These are phyloP conservation scores for Alternaria burnsii DNA, from an alignment of 2,329 filamentous ascomycete species.

Conservation along the genomic window DNA sequence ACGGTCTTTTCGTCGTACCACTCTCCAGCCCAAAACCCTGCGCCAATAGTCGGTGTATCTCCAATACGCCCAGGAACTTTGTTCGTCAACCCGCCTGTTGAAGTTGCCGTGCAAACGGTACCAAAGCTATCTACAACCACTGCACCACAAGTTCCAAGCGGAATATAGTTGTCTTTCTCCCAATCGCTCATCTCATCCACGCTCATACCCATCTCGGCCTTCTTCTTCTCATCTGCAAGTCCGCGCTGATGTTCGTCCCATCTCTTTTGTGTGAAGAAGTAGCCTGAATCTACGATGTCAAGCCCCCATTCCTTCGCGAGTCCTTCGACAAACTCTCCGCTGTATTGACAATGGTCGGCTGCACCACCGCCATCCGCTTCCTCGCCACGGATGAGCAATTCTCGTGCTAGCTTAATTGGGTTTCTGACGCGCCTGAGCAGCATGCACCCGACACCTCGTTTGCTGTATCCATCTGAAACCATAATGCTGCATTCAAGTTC, in stretches of 20 bases:
- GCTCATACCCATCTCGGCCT: slow-evolving; percentile 49
- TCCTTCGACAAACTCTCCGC: slow-evolving; percentile 72
- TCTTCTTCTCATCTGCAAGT: slow-evolving; percentile 54
- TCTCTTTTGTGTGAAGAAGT: slow-evolving; percentile 79
- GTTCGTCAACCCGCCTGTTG: slow-evolving; percentile 83
- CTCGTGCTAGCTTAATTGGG: slow-evolving; percentile 76
- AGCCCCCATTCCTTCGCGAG: slow-evolving; percentile 74
- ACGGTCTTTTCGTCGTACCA: slow-evolving; percentile 66
- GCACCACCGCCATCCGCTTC: slow-evolving; percentile 66
- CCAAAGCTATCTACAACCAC: slow-evolving; percentile 82
- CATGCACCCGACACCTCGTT: slow-evolving; percentile 81
- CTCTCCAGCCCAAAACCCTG: slow-evolving; percentile 90
- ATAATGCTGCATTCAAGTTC: slow-evolving; percentile 89
- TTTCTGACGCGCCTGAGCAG: slow-evolving; percentile 78
- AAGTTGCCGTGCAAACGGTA: slow-evolving; percentile 72
- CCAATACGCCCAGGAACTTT: slow-evolving; percentile 86
- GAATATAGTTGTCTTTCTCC: slow-evolving; percentile 72
- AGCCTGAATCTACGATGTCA: slow-evolving; percentile 72
- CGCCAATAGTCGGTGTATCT: slow-evolving; percentile 83
- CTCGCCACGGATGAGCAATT: slow-evolving; percentile 74
- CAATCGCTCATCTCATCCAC: slow-evolving; percentile 56
- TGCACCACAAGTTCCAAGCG: slow-evolving; percentile 85
- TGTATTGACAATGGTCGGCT: slow-evolving; percentile 74
- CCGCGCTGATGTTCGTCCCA: slow-evolving; percentile 81
- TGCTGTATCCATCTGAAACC: slow-evolving; percentile 76